Conservation (phyloP, 2,329 filamentous ascomycete genomes). For the Claviceps sp. region DNA sequence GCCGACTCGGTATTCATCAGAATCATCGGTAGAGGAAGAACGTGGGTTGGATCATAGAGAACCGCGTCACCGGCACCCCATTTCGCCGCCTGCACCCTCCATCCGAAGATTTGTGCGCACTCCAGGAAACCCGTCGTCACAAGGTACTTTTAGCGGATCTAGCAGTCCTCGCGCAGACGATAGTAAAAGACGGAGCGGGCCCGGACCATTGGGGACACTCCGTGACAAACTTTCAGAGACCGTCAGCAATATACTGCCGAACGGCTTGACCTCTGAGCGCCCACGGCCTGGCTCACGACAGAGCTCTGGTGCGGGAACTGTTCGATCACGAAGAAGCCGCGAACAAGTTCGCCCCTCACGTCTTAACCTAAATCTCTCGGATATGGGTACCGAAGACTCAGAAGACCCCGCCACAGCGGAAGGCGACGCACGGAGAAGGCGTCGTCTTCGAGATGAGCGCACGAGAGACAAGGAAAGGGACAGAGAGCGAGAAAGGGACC, state of each 20-base stretch:
- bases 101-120: conserved; percentile 22
- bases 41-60: conserved; percentile 11
- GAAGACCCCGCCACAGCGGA: conserved; percentile 21
- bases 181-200: conserved; percentile 20
- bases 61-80: conserved; percentile 14
- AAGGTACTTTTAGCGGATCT: conserved; percentile 12
- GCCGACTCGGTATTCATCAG: conserved; percentile 28
- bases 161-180: conserved; percentile 21
- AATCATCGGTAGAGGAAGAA: conserved; percentile 30
- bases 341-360: conserved; percentile 28
- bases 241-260: conserved; percentile 29
- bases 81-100: conserved; percentile 16
- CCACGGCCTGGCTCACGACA: conserved; percentile 24
- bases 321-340: conserved; percentile 23
- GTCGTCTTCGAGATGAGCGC: conserved; percentile 12
- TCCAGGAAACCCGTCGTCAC: conserved; percentile 14
- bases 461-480: conserved; percentile 20
- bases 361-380: conserved; percentile 28
- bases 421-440: conserved; percentile 17
- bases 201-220: conserved; percentile 25
- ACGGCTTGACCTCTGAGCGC: conserved; percentile 20
- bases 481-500: conserved; percentile 22
- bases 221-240: conserved; percentile 32
- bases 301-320: conserved; percentile 17
- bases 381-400: conserved; percentile 22